A percentile compares a stretch with the other conserved stretches of the same genome.
Conservation (phyloP, 2,329 filamentous ascomycete genomes). For the Sordariomycetes sp. region DNA sequence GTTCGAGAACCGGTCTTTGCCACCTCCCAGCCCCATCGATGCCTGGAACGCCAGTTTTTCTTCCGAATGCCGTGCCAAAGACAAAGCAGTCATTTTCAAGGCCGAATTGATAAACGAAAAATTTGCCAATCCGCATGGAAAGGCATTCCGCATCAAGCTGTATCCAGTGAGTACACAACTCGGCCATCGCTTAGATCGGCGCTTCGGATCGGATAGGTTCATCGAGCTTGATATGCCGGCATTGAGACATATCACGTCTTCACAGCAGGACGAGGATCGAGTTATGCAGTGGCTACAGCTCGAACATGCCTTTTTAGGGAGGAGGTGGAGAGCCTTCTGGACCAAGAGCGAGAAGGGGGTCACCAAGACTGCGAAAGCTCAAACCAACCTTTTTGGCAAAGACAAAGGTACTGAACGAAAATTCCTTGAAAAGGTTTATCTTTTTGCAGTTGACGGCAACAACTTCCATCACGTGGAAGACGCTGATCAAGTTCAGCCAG, state of each 20-base stretch:
- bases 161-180: constrained; percentile 37
- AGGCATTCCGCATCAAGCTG: constrained; percentile 36
- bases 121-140: constrained; percentile 21
- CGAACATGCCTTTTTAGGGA: constrained; percentile 33
- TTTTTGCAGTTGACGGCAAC: constrained; percentile 46
- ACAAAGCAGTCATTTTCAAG: constrained; percentile 35
- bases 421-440: too few species aligned
- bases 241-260: too few species aligned
- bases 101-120: constrained; percentile 26
- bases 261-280: constrained; percentile 15
- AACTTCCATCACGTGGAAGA: too few species aligned
- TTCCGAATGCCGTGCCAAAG: too few species aligned
- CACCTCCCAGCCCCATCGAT: constrained; percentile 30
- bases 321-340: constrained; percentile 39
- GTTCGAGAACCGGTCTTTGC: constrained; percentile 36
- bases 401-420: too few species aligned
- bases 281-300: constrained; percentile 18
- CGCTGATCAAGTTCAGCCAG: too few species aligned
- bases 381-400: constrained; percentile 11
- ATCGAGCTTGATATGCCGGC: constrained; percentile 45
- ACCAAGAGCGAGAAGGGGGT: constrained; percentile 29
- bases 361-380: constrained; percentile 14
- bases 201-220: constrained; percentile 50
- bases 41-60: constrained; percentile 39
- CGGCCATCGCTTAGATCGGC: constrained; percentile 41